Evolutionary conservation across 1,139 yeast genomes (phyloP), one percentile per base, ranked within the genome.

Genomic region (Magnusiomyces paraingens): DNA sequence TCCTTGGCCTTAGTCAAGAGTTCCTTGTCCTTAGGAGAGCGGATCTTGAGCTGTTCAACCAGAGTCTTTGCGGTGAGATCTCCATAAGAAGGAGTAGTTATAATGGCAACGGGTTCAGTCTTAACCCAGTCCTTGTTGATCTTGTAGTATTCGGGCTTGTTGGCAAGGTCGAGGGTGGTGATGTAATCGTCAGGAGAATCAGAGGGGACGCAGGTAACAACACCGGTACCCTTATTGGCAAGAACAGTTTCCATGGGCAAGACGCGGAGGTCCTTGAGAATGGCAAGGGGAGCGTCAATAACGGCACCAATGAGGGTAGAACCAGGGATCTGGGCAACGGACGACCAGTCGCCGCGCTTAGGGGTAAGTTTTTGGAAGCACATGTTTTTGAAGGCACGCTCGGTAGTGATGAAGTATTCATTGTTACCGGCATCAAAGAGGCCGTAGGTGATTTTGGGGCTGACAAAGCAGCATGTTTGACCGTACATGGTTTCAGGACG

Each of bases 401-500:
- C 86, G 55, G 99, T 93, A 66, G 95, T 85, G 68, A 93, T 84
- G 73, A 75, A 90, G 74, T 84, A 88, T 57, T 73, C 77, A 62
- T 81, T 81, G 63, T 86, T 82, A 59, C 95, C 95, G 55, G 91
- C 95, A 68, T 89, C 88, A 69, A 87, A 94, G 52, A 93, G 72
- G 68, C 99, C 99, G 67, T 94, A 93, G 53, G 80, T 82, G 65
- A 93, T 87, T 75, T 88, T 90, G 66, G 98, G 97, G 49, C 96
- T 88, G 36, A 93, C 98, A 66, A 93, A 94, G 78, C 98, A 91
- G 78, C 96, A 88, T 2, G 96, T 86, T 77, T 94, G 99, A 61
- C 98, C 99, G 67, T 91, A 91, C 97, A 94, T 89, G 63, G 99
- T 93, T 75, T 93, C 99, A 41, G 99, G 97, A 76, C 99, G 86